Evolutionary conservation across 495 filamentous ascomycete genomes (phyloP), one percentile per base, ranked within the genome.

Genomic region (Endocarpon pusillum): DNA sequence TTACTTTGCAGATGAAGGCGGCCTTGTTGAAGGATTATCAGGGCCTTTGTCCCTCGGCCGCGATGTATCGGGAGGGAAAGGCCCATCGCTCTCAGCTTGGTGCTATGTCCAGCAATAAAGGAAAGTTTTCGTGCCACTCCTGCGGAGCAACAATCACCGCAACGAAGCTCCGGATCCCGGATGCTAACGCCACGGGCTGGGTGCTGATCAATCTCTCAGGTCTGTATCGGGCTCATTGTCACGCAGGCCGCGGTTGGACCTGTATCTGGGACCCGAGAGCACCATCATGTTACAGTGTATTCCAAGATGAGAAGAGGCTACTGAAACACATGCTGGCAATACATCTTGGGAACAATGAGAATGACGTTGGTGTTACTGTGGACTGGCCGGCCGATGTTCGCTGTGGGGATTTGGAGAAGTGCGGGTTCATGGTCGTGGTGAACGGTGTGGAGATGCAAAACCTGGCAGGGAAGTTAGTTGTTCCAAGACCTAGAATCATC

Each of bases 321-420:
- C 15, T 35, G 17, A 26, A 26, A 15, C 33, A 35, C 33, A 32
- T 35, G 33, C 33, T 35, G 18, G 16, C 21, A 3, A 21, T 26
- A n/a, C 33, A 35, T 17, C 19, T 22, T 14, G 5, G 33, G 10
- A 14, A 15, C 20, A 15, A 11, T 21, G 33, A 14, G 8, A 22
- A 10, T 3, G 33, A 23, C 10, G 20, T 35, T 17, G n/a, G n/a
- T n/a, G 19, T 35, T 3, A 4, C 12, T 3, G 33, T 35, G 18
- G 33, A 35, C 15, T 35, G 33, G 33, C 20, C 33, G 18, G 33
- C 33, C 19, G 33, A 35, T 14, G 17, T 22, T n/a, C 33, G 33
- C 18, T 11, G 33, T 3, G 33, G 33, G 11, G 24, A 35, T 15
- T 4, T 35, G 19, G 21, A 35, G 19, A 35, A 35, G 20, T 35